A percentile compares a stretch with the other conserved stretches of the same genome.
phyloP scores from a whole-genome alignment of 2,329 filamentous ascomycete species.

The Sphaerulina musiva region DNA sequence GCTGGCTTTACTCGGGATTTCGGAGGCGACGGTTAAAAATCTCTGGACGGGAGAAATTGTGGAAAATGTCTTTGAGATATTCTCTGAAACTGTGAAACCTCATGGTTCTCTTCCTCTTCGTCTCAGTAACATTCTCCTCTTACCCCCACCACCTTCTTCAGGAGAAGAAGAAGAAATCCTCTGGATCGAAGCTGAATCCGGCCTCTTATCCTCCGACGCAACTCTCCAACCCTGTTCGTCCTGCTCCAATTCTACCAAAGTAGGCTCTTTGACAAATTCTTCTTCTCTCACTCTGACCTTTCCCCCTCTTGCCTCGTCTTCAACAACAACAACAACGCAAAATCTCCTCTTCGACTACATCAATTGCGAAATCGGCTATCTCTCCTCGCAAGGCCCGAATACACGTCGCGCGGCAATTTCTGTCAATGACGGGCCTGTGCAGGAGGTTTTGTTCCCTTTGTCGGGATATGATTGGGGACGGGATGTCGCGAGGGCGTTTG shows the following conservation, averaged over 20 bases:
- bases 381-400: slow-evolving; percentile 28
- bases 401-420: slow-evolving; percentile 34
- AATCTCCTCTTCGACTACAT: slow-evolving; percentile 37
- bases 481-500: slow-evolving; percentile 23
- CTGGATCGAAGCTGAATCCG: slow-evolving; percentile 33
- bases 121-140: slow-evolving; percentile 32
- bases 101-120: slow-evolving; percentile 31
- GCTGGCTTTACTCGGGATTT: slow-evolving; percentile 31
- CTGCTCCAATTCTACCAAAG: slow-evolving; percentile 33
- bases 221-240: slow-evolving; percentile 29
- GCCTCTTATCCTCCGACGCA: slow-evolving; percentile 31
- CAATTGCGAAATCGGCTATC: slow-evolving; percentile 38
- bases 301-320: slow-evolving; percentile 31
- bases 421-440: slow-evolving; percentile 35
- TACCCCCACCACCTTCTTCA: too few relatives aligned
- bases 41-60: slow-evolving; percentile 37
- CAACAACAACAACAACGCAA: slow-evolving; percentile 27
- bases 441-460: slow-evolving; percentile 36
- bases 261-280: slow-evolving; percentile 28
- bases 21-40: slow-evolving; percentile 33
- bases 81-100: too few relatives aligned
- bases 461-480: slow-evolving; percentile 39
- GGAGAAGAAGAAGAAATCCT: slow-evolving; percentile 6
- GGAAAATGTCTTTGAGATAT: too few relatives aligned
- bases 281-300: slow-evolving; percentile 19